Base-by-base conservation (phyloP, 1,139 yeast genomes). In the Pichia cactophila region DNA sequence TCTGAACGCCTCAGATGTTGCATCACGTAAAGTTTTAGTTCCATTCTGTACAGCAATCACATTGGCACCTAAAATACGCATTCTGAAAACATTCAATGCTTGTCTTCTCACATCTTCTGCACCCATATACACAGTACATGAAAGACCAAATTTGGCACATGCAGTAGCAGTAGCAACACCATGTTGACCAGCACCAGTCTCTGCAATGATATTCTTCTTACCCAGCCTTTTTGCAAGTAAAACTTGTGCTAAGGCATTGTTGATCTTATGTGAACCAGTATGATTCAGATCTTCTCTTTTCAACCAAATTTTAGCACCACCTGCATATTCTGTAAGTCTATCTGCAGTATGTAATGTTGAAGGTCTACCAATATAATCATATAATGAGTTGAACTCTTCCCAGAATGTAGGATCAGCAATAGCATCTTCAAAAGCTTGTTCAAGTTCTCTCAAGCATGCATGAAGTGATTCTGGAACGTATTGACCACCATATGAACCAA, bases 101-200 rank as follows among this genome's bases (percentile, higher is more conserved):
- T 92, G 99, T 70, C 99, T 86, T 69, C 97, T 86, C 45, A 87
- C 96, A 72, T 92, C 99, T 70, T 92, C 98, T 45, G 97, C 97
- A 55, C 99, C 99, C 99, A 92, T 92, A 64, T 81, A 92, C 38
- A 92, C 95, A n/a, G 88, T 87, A 73, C 98, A 92, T 65, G 86
- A 81, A 69, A 92, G 68, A 48, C 98, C 98, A 61, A 92, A 92
- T 68, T 92, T 94, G 58, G 99, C 99, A 71, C 96, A 90, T 0
- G 96, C 97, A 50, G 98, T 92, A 33, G 99, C 99, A 51, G 98
- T 92, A 43, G 99, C 99, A 42, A 92, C 99, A 72, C 99, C 99
- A 66, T 92, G 99, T 73, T 92, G 99, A 56, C 99, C 99, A 49
- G 99, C 99, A 69, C 99, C 99, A 43, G 99, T 92, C 72, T 92